These are phyloP conservation scores for Silene coronaria DNA, from an alignment of 179 eudicot genomes.

Conservation along the genomic window DNA sequence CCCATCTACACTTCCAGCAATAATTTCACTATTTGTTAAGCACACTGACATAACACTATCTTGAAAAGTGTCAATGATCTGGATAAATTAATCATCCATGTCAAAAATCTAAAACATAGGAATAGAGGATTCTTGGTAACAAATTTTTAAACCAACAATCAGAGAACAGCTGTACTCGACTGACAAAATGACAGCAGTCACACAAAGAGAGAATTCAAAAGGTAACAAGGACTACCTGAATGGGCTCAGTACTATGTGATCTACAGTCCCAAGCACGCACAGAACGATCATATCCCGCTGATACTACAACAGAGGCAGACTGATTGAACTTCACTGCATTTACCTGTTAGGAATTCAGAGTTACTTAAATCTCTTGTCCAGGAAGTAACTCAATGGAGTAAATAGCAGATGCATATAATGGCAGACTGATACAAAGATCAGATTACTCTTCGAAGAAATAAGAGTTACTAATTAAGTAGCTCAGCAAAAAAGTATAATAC, in stretches of 20 bases:
- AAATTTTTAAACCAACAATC: conserved; percentile 5
- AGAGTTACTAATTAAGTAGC: neutral
- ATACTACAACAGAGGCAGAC: conserved; percentile 73
- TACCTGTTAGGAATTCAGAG: conserved; percentile 42
- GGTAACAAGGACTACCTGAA: conserved; percentile 47
- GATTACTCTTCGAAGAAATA: neutral
- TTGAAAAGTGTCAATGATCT: conserved; percentile 77
- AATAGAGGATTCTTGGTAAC: neutral
- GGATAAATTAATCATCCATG: conserved; percentile 22
- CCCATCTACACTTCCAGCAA: conserved; percentile 99
- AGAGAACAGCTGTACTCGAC: conserved; percentile 9
- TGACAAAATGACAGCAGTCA: neutral
- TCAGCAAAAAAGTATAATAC: neutral
- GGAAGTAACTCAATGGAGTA: neutral
- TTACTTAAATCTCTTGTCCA: neutral
- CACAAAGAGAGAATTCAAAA: neutral
- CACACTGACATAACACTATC: conserved; percentile 97
- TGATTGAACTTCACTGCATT: conserved; percentile 96
- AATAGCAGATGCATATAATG: neutral
- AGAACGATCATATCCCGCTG: conserved; percentile 88
- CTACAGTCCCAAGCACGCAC: conserved; percentile 94
- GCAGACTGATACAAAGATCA: neutral
- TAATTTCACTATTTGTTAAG: conserved; percentile 72
- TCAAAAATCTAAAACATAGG: neutral
- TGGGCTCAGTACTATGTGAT: conserved; percentile 90